Percentiles rank a stretch among this genome's conserved stretches.
phyloP scores from a whole-genome alignment of 2,329 filamentous ascomycete species.

The Chaetothyriales sp. region DNA sequence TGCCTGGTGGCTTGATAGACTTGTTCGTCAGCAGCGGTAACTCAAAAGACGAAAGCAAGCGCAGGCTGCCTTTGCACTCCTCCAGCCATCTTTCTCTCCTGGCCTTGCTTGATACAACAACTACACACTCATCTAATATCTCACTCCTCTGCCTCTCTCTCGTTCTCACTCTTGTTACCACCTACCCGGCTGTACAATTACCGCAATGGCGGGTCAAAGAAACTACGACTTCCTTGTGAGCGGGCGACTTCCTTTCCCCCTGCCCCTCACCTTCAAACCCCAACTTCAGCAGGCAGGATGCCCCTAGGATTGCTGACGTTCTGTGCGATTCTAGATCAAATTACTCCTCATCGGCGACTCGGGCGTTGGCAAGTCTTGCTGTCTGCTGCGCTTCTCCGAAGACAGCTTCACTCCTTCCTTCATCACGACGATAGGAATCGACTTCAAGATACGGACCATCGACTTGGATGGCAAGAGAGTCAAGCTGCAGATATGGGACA shows the following conservation, averaged over 20 bases:
- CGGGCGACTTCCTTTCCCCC: conserved; percentile 15
- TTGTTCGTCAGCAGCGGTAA: background rate
- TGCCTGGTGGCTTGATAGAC: background rate
- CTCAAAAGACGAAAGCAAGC: background rate
- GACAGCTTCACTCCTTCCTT: conserved; percentile 95
- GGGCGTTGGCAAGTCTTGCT: conserved; percentile 93
- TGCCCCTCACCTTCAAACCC: conserved; percentile 8
- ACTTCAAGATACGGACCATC: conserved; percentile 99
- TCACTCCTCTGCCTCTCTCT: background rate
- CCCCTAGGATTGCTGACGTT: conserved; percentile 5
- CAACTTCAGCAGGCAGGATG: conserved; percentile 5
- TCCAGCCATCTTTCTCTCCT: conserved; percentile 24
- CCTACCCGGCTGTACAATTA: background rate
- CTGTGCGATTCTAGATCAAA: conserved; percentile 55
- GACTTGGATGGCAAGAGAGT: conserved; percentile 97
- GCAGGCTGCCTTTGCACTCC: background rate
- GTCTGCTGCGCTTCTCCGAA: conserved; percentile 88
- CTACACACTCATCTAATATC: background rate
- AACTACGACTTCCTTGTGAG: conserved; percentile 98
- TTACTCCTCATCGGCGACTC: conserved; percentile 92
- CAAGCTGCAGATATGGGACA: conserved; percentile 99
- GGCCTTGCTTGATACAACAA: conserved; percentile 23
- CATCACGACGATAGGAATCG: conserved; percentile 98
- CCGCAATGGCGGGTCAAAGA: conserved; percentile 76
- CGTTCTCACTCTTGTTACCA: background rate